phyloP scores from a whole-genome alignment of 345 rosid species.

The Viola odorata region DNA sequence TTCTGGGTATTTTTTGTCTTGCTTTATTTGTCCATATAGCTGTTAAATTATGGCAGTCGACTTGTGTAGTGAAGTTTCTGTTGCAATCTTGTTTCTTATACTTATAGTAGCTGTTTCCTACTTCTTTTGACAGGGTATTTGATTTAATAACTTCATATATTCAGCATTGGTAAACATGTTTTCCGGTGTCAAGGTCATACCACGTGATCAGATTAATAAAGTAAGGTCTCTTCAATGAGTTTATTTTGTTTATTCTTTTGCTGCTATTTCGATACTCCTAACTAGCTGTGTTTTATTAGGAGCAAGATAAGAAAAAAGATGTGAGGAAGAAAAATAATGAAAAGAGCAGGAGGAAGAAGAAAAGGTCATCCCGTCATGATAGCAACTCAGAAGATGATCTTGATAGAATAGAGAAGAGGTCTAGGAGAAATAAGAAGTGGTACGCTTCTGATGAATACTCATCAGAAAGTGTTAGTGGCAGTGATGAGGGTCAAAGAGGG shows the following conservation, averaged over 20 bases:
- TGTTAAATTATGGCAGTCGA: no score
- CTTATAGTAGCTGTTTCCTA: no score
- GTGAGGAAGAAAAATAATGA: slow-evolving; percentile 31
- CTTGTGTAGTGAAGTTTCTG: no score
- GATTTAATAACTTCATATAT: no score
- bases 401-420: slow-evolving; percentile 34
- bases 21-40: no score
- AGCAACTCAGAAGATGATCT: slow-evolving; percentile 46
- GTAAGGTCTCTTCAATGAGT: slow-evolving; percentile 5
- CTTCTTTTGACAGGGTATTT: no score
- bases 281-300: slow-evolving; percentile 27
- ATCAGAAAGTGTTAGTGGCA: slow-evolving; percentile 14
- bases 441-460: slow-evolving; percentile 49
- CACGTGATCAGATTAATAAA: slow-evolving; percentile 54
- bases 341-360: slow-evolving; percentile 34
- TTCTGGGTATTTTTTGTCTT: no score
- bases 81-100: no score
- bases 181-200: slow-evolving; percentile 59
- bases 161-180: slow-evolving; percentile 45
- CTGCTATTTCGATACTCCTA: neutral
- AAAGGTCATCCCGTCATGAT: slow-evolving; percentile 12
- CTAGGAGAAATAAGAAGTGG: slow-evolving; percentile 57
- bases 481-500: slow-evolving; percentile 19
- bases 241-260: neutral
- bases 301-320: slow-evolving; percentile 21